phyloP scores from a whole-genome alignment of 176 grass and related monocot genomes.

The Bromus sterilis region DNA sequence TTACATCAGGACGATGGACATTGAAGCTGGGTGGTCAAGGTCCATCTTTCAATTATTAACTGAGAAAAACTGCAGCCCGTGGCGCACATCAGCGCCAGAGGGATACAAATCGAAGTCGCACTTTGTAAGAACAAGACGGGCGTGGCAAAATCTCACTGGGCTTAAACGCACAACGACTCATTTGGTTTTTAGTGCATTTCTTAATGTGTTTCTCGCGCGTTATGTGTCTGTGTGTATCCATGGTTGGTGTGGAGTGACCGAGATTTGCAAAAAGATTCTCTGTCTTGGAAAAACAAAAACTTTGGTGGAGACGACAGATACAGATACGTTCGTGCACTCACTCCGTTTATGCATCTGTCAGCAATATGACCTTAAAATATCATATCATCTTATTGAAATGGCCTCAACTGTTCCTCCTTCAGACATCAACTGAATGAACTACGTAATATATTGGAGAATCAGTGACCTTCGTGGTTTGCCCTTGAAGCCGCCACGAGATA shows the following conservation, averaged over 20 bases:
- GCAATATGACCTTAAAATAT: too few species aligned
- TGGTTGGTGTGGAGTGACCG: not conserved
- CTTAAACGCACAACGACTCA: not conserved
- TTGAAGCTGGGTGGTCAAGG: too few species aligned
- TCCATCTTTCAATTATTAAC: too few species aligned
- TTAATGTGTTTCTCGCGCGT: not conserved
- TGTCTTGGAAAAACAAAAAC: not conserved
- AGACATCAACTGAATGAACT: not conserved
- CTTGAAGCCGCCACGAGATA: not conserved
- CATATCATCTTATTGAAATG: not conserved
- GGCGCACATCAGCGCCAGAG: too few species aligned
- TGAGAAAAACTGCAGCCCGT: too few species aligned
- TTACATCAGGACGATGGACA: too few species aligned
- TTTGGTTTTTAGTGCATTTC: not conserved
- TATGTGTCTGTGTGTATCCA: not conserved
- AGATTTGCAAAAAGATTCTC: not conserved
- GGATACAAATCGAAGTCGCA: too few species aligned
- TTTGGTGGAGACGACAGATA: not conserved
- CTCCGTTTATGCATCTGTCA: not conserved
- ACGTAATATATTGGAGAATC: not conserved
- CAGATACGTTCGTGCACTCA: not conserved
- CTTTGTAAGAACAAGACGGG: not conserved
- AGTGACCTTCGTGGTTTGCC: too few species aligned
- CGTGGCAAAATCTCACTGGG: not conserved
- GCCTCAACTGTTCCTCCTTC: not conserved